Evolutionary conservation across 1,284 basidiomycete genomes (phyloP).

Genomic region (Rhodotorula sp.): DNA sequence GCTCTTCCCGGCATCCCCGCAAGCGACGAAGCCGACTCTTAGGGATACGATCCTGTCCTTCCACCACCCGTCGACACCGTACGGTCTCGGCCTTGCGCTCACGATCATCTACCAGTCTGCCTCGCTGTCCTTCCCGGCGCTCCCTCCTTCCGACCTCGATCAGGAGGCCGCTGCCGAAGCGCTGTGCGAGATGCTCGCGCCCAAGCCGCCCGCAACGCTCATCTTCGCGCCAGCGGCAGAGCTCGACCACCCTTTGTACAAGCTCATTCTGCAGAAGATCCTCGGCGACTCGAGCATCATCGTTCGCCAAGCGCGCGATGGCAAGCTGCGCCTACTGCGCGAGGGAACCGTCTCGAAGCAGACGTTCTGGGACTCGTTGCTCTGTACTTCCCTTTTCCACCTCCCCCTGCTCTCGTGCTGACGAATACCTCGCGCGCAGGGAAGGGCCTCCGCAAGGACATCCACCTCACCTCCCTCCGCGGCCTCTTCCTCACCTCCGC

Average conservation of each 20-base stretch:
- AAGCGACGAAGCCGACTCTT: conserved; percentile 22
- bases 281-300: conserved; percentile 35
- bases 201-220: conserved; percentile 24
- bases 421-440: background rate
- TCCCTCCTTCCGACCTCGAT: background rate
- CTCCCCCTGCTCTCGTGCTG: background rate
- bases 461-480: conserved; percentile 27
- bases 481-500: conserved; percentile 34
- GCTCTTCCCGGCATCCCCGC: conserved; percentile 35
- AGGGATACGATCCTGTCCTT: conserved; percentile 29
- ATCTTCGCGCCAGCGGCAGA: conserved; percentile 26
- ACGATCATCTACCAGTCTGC: conserved; percentile 27
- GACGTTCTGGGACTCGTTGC: conserved; percentile 41
- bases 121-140: conserved; percentile 20
- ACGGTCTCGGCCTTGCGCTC: conserved; percentile 40
- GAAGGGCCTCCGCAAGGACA: conserved; percentile 35
- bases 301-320: conserved; percentile 30
- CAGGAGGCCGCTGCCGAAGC: conserved; percentile 1
- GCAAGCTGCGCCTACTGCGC: conserved; percentile 40
- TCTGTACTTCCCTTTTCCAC: conserved; percentile 15
- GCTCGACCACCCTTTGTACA: conserved; percentile 28
- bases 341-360: conserved; percentile 36
- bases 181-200: conserved; percentile 2
- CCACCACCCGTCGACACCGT: conserved; percentile 38
- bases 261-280: conserved; percentile 29